Percentiles rank a stretch among this genome's conserved stretches.
Conservation (phyloP, 768 basidiomycete species). For the Kondoa malvinella region DNA sequence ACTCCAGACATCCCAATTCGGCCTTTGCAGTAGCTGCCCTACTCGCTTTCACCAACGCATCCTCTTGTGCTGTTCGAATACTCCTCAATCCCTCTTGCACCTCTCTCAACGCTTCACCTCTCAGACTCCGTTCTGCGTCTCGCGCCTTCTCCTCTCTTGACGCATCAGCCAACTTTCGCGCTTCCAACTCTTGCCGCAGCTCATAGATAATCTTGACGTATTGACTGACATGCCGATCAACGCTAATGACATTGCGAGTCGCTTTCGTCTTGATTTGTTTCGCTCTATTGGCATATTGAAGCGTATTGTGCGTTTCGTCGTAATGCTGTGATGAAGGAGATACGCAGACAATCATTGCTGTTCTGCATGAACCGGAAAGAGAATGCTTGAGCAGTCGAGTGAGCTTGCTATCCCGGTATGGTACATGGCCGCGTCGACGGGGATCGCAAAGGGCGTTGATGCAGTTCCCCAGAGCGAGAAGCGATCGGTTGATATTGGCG, state of each 20-base stretch:
- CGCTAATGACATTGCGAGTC: conserved; percentile 83
- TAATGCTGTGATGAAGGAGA: conserved; percentile 90
- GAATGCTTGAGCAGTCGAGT: conserved; percentile 95
- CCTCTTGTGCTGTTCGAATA: conserved; percentile 8
- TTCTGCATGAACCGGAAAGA: conserved; percentile 95
- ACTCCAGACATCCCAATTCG: conserved; percentile 1
- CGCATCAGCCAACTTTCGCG: conserved; percentile 2
- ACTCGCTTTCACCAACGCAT: neutral
- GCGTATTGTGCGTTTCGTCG: conserved; percentile 96
- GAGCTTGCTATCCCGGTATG: conserved; percentile 95
- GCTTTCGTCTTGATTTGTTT: conserved; percentile 97
- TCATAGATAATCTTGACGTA: conserved; percentile 36
- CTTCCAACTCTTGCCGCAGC: conserved; percentile 17
- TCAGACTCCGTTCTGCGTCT: conserved; percentile 3
- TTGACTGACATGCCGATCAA: conserved; percentile 82
- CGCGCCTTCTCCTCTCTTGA: conserved; percentile 9
- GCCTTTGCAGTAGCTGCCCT: neutral
- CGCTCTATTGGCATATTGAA: conserved; percentile 91
- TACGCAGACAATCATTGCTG: conserved; percentile 90
- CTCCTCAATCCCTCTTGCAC: conserved; percentile 12
- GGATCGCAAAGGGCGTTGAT: conserved; percentile 97
- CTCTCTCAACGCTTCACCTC: conserved; percentile 8
- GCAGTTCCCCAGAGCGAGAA: conserved; percentile 91
- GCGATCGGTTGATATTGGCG: conserved; percentile 96
- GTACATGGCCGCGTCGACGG: conserved; percentile 61